Evolutionary conservation across 1,284 basidiomycete species (phyloP), one percentile per base, ranked within the genome.

Genomic region (Ceratobasidium sp.): DNA sequence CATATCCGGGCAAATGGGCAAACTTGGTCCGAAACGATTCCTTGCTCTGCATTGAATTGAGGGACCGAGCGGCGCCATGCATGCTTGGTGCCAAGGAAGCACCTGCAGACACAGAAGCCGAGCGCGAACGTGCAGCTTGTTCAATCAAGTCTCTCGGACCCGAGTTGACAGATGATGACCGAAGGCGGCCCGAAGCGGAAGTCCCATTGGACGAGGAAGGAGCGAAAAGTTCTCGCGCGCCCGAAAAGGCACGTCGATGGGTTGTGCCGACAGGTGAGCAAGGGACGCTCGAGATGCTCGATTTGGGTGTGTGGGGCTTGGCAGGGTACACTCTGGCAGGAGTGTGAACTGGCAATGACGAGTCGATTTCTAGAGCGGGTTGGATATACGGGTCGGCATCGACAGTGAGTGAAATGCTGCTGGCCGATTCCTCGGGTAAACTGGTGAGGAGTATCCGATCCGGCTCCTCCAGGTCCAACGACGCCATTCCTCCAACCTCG

Each of bases 1-100:
- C 58, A 58, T 73, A 61, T n/a, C 45, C 34, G 10, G 75, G 75
- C 12, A 76, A 45, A 59, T 67, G 57, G 18, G 52, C 65, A 70
- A 70, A 70, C 18, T 70, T 70, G 28, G 65, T 32, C 41, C 53
- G 1, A n/a, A 70, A 30, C 23, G 65, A 70, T 12, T 70, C 53
- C 32, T 70, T 70, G n/a, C 48, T 53, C 30, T 55, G 39, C 50
- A 50, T 41, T 21, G 64, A 69, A 57, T 45, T 69, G 36, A 69
- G 30, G 14, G 64, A 41, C 39, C 64, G 53, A 18, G 64, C 23
- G 8, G 52, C 23, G 26, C 60, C 16, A 62, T 46, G 18, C 18
- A 1, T 4, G 8, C 39, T 41, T 5, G 39, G 18, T 1, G 30
- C 43, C 26, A 32, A 30, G 10, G 28, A 48, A 28, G 34, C 36